These are phyloP conservation scores for Lotus japonicus DNA, from an alignment of 306 rosid genomes.

Conservation along the genomic window DNA sequence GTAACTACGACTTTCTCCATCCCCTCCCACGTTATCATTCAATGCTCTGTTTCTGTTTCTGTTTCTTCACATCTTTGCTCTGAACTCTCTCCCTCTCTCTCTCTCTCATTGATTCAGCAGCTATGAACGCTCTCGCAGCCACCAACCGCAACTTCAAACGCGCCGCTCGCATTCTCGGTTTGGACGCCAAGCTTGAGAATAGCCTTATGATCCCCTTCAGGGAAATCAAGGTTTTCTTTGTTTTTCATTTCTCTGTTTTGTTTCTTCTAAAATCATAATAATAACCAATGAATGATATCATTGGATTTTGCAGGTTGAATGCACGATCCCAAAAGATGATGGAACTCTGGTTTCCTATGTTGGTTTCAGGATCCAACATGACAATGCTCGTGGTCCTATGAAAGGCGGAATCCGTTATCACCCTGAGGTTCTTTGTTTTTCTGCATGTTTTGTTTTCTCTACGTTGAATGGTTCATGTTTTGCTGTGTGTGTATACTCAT, in stretches of 20 bases:
- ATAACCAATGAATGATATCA: too few relatives aligned
- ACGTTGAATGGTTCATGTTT: too few relatives aligned
- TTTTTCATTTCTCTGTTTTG: not conserved
- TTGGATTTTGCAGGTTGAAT: slow-evolving; percentile 45
- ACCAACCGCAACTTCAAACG: slow-evolving; percentile 59
- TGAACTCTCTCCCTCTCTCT: too few relatives aligned
- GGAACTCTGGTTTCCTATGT: slow-evolving; percentile 56
- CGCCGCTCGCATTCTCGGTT: slow-evolving; percentile 57
- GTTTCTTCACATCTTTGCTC: too few relatives aligned
- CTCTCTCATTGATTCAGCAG: not conserved
- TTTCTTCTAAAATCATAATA: too few relatives aligned
- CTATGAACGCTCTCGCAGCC: slow-evolving; percentile 66
- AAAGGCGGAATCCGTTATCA: slow-evolving; percentile 74
- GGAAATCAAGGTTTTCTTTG: slow-evolving; percentile 50
- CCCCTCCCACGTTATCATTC: not conserved
- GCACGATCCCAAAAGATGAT: slow-evolving; percentile 66
- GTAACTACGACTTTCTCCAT: not conserved
- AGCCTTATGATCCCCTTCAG: slow-evolving; percentile 62
- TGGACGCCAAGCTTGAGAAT: slow-evolving; percentile 55
- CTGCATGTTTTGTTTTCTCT: not conserved
- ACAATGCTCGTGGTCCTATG: slow-evolving; percentile 85
- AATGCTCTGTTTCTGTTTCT: not conserved
- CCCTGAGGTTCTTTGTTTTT: slow-evolving; percentile 41
- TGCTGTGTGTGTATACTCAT: too few relatives aligned
- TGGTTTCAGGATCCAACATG: slow-evolving; percentile 71